A percentile compares a stretch with the other conserved stretches of the same genome.
Conservation (phyloP, 2,329 filamentous ascomycete species). For the Podosphaera xanthii region DNA sequence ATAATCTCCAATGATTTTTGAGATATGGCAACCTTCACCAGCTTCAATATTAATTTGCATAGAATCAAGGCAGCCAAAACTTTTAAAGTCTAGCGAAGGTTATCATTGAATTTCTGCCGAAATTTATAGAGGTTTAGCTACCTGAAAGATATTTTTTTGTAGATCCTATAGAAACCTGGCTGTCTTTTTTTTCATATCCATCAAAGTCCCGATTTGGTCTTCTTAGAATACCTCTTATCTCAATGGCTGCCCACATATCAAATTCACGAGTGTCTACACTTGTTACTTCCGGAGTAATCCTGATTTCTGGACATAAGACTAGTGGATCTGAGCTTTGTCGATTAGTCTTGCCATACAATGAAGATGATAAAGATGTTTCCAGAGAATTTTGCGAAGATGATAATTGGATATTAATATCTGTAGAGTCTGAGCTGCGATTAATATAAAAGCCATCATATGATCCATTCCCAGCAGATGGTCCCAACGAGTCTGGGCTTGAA, state of each 20-base stretch:
- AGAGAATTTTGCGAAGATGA: constrained; percentile 4
- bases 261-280: constrained; percentile 13
- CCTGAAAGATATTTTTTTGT: background rate
- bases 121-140: background rate
- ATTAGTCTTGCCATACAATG: constrained; percentile 1
- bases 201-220: constrained; percentile 5
- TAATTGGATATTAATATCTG: constrained; percentile 7
- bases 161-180: too few relatives aligned
- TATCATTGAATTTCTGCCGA: background rate
- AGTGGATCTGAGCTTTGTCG: constrained; percentile 2
- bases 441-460: too few relatives aligned
- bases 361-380: constrained; percentile 1
- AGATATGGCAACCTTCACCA: constrained; percentile 9
- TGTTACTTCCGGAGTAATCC: constrained; percentile 14
- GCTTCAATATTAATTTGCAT: constrained; percentile 12
- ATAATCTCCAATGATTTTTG: constrained; percentile 13
- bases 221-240: constrained; percentile 14
- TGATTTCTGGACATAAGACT: constrained; percentile 14
- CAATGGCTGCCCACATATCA: constrained; percentile 17
- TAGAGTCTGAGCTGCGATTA: constrained; percentile 4
- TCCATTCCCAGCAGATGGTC: background rate
- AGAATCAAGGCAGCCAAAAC: constrained; percentile 13
- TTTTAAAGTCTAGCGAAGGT: constrained; percentile 3
- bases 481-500: background rate
- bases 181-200: too few relatives aligned